phyloP scores from a whole-genome alignment of 2,329 filamentous ascomycete species.

The Aspergillus hortae region DNA sequence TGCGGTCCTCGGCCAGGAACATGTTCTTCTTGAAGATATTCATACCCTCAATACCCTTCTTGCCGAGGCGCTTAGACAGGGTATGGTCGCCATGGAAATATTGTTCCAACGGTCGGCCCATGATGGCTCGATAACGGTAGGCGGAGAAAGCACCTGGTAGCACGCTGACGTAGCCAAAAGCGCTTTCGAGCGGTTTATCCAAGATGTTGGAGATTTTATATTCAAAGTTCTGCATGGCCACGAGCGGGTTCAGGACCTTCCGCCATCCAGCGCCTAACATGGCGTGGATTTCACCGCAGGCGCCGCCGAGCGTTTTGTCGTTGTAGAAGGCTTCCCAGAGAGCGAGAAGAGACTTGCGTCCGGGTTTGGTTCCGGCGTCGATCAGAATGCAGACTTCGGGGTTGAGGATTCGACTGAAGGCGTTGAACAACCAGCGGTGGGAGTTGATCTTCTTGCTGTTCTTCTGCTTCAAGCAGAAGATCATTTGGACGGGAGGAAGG shows the following conservation, averaged over 20 bases:
- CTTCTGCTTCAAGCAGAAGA: slow-evolving; percentile 98
- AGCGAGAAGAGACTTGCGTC: slow-evolving; percentile 81
- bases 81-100: slow-evolving; percentile 99
- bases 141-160: slow-evolving; percentile 98
- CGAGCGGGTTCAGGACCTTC: slow-evolving; percentile 89
- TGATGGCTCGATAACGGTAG: slow-evolving; percentile 95
- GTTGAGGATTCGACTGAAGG: slow-evolving; percentile 93
- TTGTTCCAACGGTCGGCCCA: slow-evolving; percentile 94
- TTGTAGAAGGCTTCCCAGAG: slow-evolving; percentile 99
- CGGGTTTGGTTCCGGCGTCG: slow-evolving; percentile 96
- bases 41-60: slow-evolving; percentile 99
- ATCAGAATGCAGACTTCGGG: slow-evolving; percentile 94
- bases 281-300: slow-evolving; percentile 98
- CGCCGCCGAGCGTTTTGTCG: slow-evolving; percentile 96
- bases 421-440: slow-evolving; percentile 97
- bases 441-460: slow-evolving; percentile 99
- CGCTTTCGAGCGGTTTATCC: slow-evolving; percentile 94
- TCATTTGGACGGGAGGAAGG: slow-evolving; percentile 95
- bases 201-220: slow-evolving; percentile 99
- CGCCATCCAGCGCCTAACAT: slow-evolving; percentile 85
- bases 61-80: slow-evolving; percentile 86
- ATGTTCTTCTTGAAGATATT: slow-evolving; percentile 99
- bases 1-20: slow-evolving; percentile 99
- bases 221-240: slow-evolving; percentile 98
- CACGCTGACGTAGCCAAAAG: slow-evolving; percentile 96